Evolutionary conservation across 1,284 basidiomycete species (phyloP), one percentile per base, ranked within the genome.

Genomic region (Taiwanofungus camphoratus): DNA sequence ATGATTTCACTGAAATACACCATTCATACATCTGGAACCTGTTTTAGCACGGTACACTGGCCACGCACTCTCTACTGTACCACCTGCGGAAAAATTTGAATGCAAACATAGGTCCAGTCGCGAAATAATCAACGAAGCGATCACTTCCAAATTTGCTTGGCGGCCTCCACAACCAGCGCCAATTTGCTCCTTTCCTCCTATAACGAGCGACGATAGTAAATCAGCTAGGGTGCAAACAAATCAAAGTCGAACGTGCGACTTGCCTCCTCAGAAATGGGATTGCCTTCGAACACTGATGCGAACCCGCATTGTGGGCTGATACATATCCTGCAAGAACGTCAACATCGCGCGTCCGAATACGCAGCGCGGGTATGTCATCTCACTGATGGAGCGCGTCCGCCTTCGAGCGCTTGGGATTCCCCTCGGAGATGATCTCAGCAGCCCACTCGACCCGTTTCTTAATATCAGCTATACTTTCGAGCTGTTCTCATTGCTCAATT

Each of bases 281-380:
- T 84, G 0, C 82, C 82, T 49, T 83, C 75, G 55, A 76, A 77
- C 18, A 79, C 76, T 1, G 76, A 79, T 11, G 81, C 79, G 56
- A 87, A 87, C 4, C 85, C 86, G 50, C 85, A 88, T 58, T 88
- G 85, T 2, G 83, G 76, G 39, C 79, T 81, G 52, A 87, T 75
- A 41, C 72, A 75, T 15, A 88, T 64, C 53, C 79, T 82, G 50
- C 31, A 32, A 36, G 18, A n/a, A 42, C 38, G 19, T 39, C 33
- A 45, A 35, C 37, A 27, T 29, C 26, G 26, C n/a, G 26, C 26
- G 8, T 29, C n/a, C 9, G 8, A 12, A 19, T 21, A 20, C 15
- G 30, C 39, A 30, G 32, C 34, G 1, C 15, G 13, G 13, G 33
- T 34, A 15, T 39, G 20, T 13, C 20, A 33, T 61, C 73, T 55